These are phyloP conservation scores for Orbilia quercus DNA, from an alignment of 2,329 filamentous ascomycete species.

Conservation along the genomic window DNA sequence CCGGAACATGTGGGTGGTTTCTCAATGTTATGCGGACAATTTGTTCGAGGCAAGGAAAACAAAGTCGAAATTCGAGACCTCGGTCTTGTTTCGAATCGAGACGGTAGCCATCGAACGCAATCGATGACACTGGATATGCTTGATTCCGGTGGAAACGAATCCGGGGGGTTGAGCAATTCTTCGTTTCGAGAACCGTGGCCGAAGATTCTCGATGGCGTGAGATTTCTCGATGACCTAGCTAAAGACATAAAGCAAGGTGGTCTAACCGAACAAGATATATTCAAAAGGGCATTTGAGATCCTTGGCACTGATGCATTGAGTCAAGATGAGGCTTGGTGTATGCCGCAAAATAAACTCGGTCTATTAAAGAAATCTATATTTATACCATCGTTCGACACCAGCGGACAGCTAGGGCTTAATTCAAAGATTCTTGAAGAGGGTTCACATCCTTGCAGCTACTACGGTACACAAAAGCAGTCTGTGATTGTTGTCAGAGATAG, in stretches of 20 bases:
- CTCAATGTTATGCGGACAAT: conserved; percentile 73
- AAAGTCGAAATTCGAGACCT: conserved; percentile 23
- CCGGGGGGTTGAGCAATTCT: conserved; percentile 73
- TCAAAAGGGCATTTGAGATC: conserved; percentile 67
- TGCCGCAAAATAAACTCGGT: conserved; percentile 69
- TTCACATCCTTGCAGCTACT: conserved; percentile 19
- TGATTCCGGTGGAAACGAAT: conserved; percentile 70
- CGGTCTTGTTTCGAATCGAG: conserved; percentile 35
- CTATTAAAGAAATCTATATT: conserved; percentile 72
- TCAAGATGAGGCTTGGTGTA: conserved; percentile 60
- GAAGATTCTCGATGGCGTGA: conserved; percentile 70
- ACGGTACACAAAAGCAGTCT: conserved; percentile 49
- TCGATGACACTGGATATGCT: conserved; percentile 62
- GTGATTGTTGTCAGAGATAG: conserved; percentile 39
- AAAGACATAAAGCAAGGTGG: conserved; percentile 62
- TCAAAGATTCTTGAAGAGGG: neutral
- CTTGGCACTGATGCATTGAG: conserved; percentile 71
- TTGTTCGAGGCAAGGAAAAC: conserved; percentile 63
- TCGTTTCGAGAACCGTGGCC: conserved; percentile 71
- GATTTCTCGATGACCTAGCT: conserved; percentile 65
- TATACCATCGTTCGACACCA: conserved; percentile 68
- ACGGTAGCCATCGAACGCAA: neutral
- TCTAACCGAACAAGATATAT: conserved; percentile 66
- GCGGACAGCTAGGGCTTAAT: neutral
- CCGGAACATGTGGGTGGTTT: conserved; percentile 74